Conservation (phyloP, 805 yeast genomes). For the Yarrowia keelungensis region DNA sequence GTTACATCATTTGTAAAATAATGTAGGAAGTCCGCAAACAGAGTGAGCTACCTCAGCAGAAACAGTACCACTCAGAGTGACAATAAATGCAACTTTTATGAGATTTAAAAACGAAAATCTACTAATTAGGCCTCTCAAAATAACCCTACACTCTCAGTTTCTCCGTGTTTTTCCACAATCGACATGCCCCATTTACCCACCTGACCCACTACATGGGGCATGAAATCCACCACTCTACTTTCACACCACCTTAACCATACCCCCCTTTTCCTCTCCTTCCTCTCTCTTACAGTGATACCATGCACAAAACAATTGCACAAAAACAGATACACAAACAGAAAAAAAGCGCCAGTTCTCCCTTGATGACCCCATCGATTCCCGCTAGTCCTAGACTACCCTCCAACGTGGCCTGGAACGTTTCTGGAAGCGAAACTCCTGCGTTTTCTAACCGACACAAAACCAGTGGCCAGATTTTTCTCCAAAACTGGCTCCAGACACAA, state of each 20-base stretch:
- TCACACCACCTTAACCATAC: no score
- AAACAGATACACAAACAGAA: background rate
- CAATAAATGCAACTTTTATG: no score
- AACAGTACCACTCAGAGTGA: no score
- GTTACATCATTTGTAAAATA: no score
- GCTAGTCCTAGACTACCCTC: background rate
- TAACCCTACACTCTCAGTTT: no score
- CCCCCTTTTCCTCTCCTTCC: background rate
- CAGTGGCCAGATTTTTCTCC: slow-evolving; percentile 27
- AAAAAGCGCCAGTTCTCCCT: no score
- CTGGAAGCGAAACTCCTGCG: background rate
- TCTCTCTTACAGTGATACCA: background rate
- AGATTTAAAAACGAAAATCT: background rate
- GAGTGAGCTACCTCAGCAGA: no score
- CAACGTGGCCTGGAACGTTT: background rate
- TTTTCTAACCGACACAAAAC: slow-evolving; percentile 19
- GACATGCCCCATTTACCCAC: background rate
- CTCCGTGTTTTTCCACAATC: no score
- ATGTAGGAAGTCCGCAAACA: no score
- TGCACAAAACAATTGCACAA: background rate
- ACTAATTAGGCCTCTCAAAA: no score
- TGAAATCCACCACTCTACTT: no score
- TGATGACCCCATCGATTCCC: background rate
- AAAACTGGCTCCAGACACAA: slow-evolving; percentile 32
- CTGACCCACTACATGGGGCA: no score